Conservation (phyloP, 176 grass and related monocot species). For the Secale cereale region DNA sequence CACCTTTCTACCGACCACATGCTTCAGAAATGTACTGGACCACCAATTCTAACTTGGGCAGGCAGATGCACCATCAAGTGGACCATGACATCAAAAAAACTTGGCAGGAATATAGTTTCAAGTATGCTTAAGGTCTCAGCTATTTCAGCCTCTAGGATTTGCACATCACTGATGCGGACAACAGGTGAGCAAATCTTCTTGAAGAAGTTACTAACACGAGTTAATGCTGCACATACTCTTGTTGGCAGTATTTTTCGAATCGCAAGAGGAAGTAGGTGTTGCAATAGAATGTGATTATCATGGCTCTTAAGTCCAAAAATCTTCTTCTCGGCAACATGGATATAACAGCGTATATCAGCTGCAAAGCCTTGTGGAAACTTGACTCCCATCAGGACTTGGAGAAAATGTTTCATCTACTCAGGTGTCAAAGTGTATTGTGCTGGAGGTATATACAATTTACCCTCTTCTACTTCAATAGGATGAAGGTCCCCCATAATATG, state of each 20-base stretch:
- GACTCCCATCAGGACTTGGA: no score
- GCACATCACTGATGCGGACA: neutral
- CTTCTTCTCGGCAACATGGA: no score
- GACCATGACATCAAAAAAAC: constrained; percentile 2
- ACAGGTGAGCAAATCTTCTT: neutral
- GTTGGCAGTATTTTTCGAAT: neutral
- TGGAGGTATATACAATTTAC: no score
- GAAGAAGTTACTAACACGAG: neutral
- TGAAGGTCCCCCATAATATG: no score
- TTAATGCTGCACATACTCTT: neutral
- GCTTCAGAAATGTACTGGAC: neutral
- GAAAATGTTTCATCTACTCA: no score
- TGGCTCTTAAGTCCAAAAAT: no score
- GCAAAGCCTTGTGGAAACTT: no score
- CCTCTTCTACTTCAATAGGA: no score
- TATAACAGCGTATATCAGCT: no score
- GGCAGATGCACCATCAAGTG: neutral
- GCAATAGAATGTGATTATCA: neutral
- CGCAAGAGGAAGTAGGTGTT: neutral
- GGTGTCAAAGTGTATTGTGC: no score
- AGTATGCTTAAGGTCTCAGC: no score
- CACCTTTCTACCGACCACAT: no score
- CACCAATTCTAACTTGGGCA: neutral
- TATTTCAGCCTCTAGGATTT: neutral
- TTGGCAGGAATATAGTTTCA: neutral